A percentile compares a stretch with the other conserved stretches of the same genome.
These are phyloP conservation scores for Pseudogymnoascus sp. DNA, from an alignment of 2,329 filamentous ascomycete species.

Conservation along the genomic window DNA sequence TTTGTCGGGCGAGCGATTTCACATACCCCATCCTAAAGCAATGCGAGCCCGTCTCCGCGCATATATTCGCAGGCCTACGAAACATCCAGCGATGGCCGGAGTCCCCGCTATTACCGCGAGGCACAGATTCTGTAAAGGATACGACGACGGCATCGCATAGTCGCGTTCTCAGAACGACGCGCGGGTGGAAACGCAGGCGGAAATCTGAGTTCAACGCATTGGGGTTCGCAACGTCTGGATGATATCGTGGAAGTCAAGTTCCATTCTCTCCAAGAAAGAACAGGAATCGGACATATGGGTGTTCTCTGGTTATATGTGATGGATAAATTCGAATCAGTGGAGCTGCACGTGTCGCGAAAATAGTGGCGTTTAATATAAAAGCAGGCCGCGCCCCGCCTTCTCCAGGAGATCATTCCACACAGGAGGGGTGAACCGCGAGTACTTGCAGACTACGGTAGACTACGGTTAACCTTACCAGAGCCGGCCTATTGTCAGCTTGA, in stretches of 20 bases:
- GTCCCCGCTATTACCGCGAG: neutral
- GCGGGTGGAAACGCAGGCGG: neutral
- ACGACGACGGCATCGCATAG: slow-evolving; percentile 6
- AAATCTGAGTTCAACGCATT: neutral
- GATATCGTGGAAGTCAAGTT: neutral
- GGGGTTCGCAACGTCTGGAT: neutral
- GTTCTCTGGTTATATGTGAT: neutral
- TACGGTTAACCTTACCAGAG: neutral
- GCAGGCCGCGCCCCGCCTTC: neutral
- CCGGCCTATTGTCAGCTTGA: neutral
- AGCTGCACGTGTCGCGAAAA: slow-evolving; percentile 9
- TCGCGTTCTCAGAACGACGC: neutral
- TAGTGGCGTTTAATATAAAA: slow-evolving; percentile 9
- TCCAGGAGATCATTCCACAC: neutral
- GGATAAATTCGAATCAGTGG: neutral
- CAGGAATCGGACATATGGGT: neutral
- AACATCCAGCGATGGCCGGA: neutral
- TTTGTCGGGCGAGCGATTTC: neutral
- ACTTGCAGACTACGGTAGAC: neutral
- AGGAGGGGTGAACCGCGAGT: neutral
- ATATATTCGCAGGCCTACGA: neutral
- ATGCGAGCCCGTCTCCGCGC: slow-evolving; percentile 4
- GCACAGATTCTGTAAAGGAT: slow-evolving; percentile 1
- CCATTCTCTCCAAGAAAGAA: slow-evolving; percentile 5
- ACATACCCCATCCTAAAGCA: slow-evolving; percentile 5